Base-by-base conservation (phyloP, 2,329 filamentous ascomycete species). In the Cordyceps fumosorosea region DNA sequence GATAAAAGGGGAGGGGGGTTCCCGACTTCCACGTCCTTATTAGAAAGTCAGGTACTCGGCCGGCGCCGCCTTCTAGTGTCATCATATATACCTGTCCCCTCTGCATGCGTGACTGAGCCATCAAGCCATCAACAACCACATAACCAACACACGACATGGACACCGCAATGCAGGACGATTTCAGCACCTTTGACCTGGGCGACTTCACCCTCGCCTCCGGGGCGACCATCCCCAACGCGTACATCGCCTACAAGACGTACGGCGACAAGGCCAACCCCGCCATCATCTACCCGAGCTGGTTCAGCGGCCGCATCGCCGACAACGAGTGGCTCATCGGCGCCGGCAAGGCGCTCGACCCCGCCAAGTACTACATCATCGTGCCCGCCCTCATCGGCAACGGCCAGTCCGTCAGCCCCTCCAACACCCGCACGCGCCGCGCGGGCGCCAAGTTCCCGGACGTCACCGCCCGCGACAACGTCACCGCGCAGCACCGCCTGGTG, bases 211-310 rank as follows among this genome's bases (percentile, higher is more conserved):
- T 93, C 3, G 83, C 88, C 68, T 85, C 81, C 29, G 88, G 88
- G 45, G 78, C 77, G n/a, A 78, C 75, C 6, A 79, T 93, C 20
- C 79, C 81, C 1, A 72, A 83, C 66, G 89, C 90, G 1, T 82
- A 84, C 68, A 84, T 93, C 60, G 88, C 89, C 18, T 93, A 90
- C 78, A 91, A 89, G 73, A 90, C 89, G 0, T 88, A 89, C 66
- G 90, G 90, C 22, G 78, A 86, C 62, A 71, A 82, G 0, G 80
- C 76, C 0, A 78, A 76, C 6, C 89, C 89, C 8, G 85, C 85
- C 2, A 83, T 93, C 63, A 82, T 93, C 64, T 93, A 93, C 69
- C 90, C 89, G 2, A 86, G 86, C 2, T 93, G 89, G 89, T 93
- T 87, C 71, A 73, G 71, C 59, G 73, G 73, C 75, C 77, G 74